phyloP scores from a whole-genome alignment of 2,329 filamentous ascomycete species.

The Ophiostoma pallidulum region DNA sequence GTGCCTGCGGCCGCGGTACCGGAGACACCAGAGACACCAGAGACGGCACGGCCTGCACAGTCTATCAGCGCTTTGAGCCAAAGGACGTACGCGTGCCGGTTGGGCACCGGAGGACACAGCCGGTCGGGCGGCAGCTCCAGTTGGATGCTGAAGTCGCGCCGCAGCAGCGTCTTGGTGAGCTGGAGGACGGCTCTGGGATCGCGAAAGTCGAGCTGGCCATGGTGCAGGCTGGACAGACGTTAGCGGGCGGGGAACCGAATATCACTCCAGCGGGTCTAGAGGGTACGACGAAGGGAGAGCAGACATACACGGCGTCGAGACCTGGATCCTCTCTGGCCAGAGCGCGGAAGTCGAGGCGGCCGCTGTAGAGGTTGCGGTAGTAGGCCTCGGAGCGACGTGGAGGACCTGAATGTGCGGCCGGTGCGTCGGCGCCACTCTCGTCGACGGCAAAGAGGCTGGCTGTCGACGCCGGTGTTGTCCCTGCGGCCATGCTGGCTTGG shows the following conservation, averaged over 20 bases:
- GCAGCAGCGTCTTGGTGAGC: slow-evolving; percentile 70
- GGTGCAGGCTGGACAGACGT: slow-evolving; percentile 24
- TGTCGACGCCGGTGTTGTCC: neutral
- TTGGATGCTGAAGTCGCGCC: slow-evolving; percentile 61
- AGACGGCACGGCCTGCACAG: no score
- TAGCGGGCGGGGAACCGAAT: neutral
- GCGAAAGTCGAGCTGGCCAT: slow-evolving; percentile 64
- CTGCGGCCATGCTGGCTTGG: neutral
- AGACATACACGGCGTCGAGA: slow-evolving; percentile 33
- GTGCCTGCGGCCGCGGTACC: no score
- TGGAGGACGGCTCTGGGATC: slow-evolving; percentile 69
- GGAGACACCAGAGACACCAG: no score
- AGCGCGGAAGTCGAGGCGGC: slow-evolving; percentile 34
- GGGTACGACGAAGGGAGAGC: no score
- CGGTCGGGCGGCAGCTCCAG: slow-evolving; percentile 67
- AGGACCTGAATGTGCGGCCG: neutral
- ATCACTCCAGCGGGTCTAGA: neutral
- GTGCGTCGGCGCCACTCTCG: neutral
- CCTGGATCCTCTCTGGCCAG: slow-evolving; percentile 32
- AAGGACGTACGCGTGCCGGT: slow-evolving; percentile 77
- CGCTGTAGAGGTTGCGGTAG: slow-evolving; percentile 32
- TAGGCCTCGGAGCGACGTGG: neutral
- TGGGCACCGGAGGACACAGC: slow-evolving; percentile 74
- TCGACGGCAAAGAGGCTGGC: neutral
- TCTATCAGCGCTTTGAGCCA: slow-evolving; percentile 82